Base-by-base conservation (phyloP, 2,329 filamentous ascomycete genomes). In the Trichoderma simmonsii region DNA sequence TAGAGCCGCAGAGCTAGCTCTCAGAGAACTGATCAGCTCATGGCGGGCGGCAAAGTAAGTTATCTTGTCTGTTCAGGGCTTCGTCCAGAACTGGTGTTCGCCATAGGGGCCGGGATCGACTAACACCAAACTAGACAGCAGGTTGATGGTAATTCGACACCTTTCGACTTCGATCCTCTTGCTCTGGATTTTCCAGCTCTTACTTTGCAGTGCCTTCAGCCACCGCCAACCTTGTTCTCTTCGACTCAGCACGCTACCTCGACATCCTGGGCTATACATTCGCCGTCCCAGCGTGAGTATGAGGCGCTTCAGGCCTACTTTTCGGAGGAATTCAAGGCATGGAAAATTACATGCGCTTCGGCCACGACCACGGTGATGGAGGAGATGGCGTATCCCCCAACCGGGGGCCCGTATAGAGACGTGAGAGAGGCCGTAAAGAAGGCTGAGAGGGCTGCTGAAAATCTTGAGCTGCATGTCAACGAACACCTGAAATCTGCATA, bases 111-210 rank as follows among this genome's bases (percentile, higher is more conserved):
- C 51, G 28, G n/a, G 18, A 61, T 36, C 30, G 24, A 54, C 72
- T 76, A 74, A 77, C 73, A 64, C 63, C 69, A 71, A 72, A 18
- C 51, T 73, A 90, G 88, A 76, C 85, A 86, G 76, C 85, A 88
- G 61, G 83, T 89, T 63, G 86, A 89, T 73, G 83, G 85, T 75
- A 83, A 83, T 66, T 87, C 87, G 9, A 83, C 85, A 75, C 89
- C 89, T 3, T 91, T 91, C 76, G 92, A 95, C 75, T 97, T 97
- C 82, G 93, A 98, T 75, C 92, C 95, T 39, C 89, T 95, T 73
- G 87, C 92, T 6, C 89, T 97, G 79, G 94, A 94, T 73, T 98
- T 97, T 77, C 94, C 95, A 7, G 91, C 92, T 7, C 87, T 98
- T 54, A 94, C 92, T 43, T 88, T 98, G 12, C 93, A 92, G 74